Percentiles rank a stretch among this genome's conserved stretches.
These are phyloP conservation scores for Tetracentron sinense DNA, from an alignment of 164 flowering plant genomes.

Conservation along the genomic window DNA sequence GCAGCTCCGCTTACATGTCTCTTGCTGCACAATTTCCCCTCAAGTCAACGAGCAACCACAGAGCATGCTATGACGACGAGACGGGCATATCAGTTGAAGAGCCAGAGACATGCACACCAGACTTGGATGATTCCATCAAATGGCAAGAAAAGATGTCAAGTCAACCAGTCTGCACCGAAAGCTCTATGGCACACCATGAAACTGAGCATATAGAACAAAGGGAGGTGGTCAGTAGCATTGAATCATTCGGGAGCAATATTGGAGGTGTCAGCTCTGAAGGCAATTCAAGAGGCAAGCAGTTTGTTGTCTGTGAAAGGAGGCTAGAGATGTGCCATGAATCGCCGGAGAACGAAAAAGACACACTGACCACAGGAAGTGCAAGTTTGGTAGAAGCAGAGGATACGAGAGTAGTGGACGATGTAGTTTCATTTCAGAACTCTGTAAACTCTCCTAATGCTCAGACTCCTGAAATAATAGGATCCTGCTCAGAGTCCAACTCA, in stretches of 20 bases:
- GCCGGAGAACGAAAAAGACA: conserved; percentile 5
- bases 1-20: conserved; percentile 79
- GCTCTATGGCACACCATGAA: conserved; percentile 8
- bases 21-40: conserved; percentile 61
- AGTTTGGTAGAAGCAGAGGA: not conserved
- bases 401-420: conserved; percentile 9
- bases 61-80: conserved; percentile 21
- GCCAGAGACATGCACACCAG: conserved; percentile 18
- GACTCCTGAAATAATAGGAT: conserved; percentile 32
- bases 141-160: conserved; percentile 18
- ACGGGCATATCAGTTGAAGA: conserved; percentile 28
- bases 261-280: not conserved
- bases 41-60: conserved; percentile 13
- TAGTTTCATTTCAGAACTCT: conserved; percentile 33
- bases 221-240: conserved; percentile 16
- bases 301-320: not conserved
- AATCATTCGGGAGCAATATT: conserved; percentile 19
- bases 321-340: conserved; percentile 9
- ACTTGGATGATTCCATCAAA: conserved; percentile 8
- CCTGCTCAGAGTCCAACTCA: conserved; percentile 54
- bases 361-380: conserved; percentile 17
- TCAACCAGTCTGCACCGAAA: not conserved
- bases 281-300: conserved; percentile 12
- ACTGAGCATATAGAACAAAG: conserved; percentile 14
- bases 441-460: conserved; percentile 26